Base-by-base conservation (phyloP, 768 basidiomycete genomes). In the Psilocybe cyanescens region DNA sequence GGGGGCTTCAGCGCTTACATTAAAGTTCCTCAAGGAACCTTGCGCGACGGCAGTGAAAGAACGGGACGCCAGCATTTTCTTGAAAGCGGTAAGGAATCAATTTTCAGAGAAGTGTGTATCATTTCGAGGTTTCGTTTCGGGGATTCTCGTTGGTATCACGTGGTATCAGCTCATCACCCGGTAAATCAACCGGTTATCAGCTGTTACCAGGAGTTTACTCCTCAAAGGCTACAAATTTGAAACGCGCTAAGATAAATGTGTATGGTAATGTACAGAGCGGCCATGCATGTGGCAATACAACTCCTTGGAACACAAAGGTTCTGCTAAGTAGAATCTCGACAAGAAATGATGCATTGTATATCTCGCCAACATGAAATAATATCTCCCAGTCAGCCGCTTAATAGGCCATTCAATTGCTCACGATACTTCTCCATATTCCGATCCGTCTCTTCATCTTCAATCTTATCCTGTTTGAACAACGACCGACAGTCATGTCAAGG, bases 381-480 rank as follows among this genome's bases (percentile, higher is more conserved):
- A n/a, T 14, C 41, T 24, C 24, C 24, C 24, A 24, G 35, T 72
- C 63, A 78, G 67, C 77, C 79, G 81, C 92, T 94, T 63, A 98
- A 78, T 41, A 98, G 76, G 57, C 94, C 95, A 59, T 94, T 89
- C 64, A 98, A 82, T 72, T 97, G 91, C 67, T 92, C 86, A 68
- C 92, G 89, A 77, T 97, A 96, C 65, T 89, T 85, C 74, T 95
- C 92, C 89, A 97, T 91, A 66, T 90, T 91, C 63, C 86, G 83
- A 74, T 95, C 94, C 52, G 87, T 88, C 75, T 94, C 92, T 68
- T 91, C 90, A 64, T 95, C 93, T 66, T 90, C 87, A 67, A 82
- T 55, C 59, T 81, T 81, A 67, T 87, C 84, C 71, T 92, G 83
- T 65, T 81, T 60, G 50, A 85, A 71, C 89, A 24, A 55, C 33